Evolutionary conservation across 441 rosid species (phyloP), one percentile per base, ranked within the genome.

Genomic region (Erodium moschatum): DNA sequence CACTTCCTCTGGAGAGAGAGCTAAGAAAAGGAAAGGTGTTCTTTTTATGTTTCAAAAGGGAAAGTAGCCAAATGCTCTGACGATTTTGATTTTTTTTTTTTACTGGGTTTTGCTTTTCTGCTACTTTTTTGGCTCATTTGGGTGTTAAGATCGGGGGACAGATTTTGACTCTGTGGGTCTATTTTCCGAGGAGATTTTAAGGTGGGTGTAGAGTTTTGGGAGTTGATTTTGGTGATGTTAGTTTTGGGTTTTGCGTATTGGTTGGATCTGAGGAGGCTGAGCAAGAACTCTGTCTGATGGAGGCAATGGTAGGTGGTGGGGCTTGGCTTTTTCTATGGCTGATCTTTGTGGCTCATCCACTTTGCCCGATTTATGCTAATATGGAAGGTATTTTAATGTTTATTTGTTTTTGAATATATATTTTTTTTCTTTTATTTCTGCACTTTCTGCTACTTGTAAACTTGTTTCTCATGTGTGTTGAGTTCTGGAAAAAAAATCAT

Each of bases 201-300:
- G 63, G 27, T 58, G 63, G 24, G 0, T 58, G 0, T 58, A 58
- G 63, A 24, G 63, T 58, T 58, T 58, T 7, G 19, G 19, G 63
- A 6, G 68, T 44, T 61, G 68, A 54, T 66, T 73, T 65, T 76
- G 71, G 50, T 73, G 77, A 75, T 72, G 64, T 42, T 33, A 73
- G 70, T 71, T 70, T 76, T 79, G 84, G 87, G 83, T 82, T 84
- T 81, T 74, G 44, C 44, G 8, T 78, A 70, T 81, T 78, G 72
- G 76, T 85, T 88, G 96, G 96, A 93, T 92, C 97, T 89, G 87
- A 84, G 82, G 84, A 72, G 79, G 65, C 73, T 78, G 68, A 58
- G 73, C 60, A 9, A 50, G 64, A n/a, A 69, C 69, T 40, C 65
- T 16, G 50, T 33, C 50, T 33, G 64, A 73, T 69, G 42, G 50